phyloP scores from a whole-genome alignment of 108 stramenopile genomes.

The Craspedostauros australis region DNA sequence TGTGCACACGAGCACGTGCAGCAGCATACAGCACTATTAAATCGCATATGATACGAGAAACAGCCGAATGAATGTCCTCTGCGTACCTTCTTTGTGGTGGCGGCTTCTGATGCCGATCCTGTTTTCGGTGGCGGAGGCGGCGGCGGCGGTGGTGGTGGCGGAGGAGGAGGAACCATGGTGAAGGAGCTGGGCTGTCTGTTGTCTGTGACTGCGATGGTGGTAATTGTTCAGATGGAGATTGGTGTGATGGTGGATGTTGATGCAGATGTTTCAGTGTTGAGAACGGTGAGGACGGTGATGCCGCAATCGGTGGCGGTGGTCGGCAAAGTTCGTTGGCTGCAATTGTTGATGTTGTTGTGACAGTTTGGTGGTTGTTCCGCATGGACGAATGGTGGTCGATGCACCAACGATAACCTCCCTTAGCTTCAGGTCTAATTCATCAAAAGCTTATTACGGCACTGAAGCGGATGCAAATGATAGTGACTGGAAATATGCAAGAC shows the following conservation, averaged over 20 bases:
- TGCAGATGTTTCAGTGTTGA: not conserved
- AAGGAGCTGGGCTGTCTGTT: not conserved
- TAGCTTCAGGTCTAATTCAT: no score
- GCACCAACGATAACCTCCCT: no score
- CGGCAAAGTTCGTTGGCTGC: no score
- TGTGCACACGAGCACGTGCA: no score
- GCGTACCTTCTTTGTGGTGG: not conserved
- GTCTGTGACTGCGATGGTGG: not conserved
- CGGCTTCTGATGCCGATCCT: not conserved
- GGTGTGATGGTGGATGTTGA: no score
- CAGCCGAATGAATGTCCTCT: not conserved
- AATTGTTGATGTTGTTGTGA: not conserved
- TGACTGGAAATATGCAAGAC: no score
- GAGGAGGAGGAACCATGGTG: slow-evolving; percentile 4
- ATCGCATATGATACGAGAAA: no score
- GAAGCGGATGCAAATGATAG: no score
- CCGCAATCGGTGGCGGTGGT: no score
- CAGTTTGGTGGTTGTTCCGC: not conserved
- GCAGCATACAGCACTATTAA: no score
- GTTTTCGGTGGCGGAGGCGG: slow-evolving; percentile 32
- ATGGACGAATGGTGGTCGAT: not conserved
- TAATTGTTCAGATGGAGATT: no score
- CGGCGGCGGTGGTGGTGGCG: slow-evolving; percentile 32
- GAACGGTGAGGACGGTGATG: slow-evolving; percentile 1
- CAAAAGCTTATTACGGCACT: no score